These are phyloP conservation scores for Wallemia hederae DNA, from an alignment of 1,284 basidiomycete species.

Conservation along the genomic window DNA sequence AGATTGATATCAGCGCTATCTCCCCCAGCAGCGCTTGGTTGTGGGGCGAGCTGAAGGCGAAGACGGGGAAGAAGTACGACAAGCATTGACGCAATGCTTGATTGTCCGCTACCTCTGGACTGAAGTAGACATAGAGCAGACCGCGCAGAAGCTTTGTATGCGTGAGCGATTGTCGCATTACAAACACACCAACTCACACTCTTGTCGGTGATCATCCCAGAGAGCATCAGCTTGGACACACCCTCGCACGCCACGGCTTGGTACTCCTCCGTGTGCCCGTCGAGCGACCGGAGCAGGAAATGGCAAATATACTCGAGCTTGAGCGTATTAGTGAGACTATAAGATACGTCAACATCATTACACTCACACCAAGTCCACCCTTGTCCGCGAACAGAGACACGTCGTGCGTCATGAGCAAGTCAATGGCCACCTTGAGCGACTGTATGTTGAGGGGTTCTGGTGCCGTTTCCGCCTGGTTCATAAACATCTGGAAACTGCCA, in stretches of 20 bases:
- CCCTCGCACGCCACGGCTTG: slow-evolving; percentile 58
- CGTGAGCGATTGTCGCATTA: slow-evolving; percentile 20
- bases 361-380: slow-evolving; percentile 4
- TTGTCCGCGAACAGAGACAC: slow-evolving; percentile 30
- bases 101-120: slow-evolving; percentile 56
- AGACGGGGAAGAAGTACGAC: slow-evolving; percentile 85
- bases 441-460: slow-evolving; percentile 49
- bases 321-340: background rate
- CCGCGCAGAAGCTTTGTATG: slow-evolving; percentile 36
- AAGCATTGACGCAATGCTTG: slow-evolving; percentile 71
- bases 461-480: slow-evolving; percentile 50
- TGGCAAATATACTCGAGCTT: slow-evolving; percentile 40
- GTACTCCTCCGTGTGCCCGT: slow-evolving; percentile 40
- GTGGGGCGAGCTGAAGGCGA: slow-evolving; percentile 48
- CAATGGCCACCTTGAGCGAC: slow-evolving; percentile 63
- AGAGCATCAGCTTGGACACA: slow-evolving; percentile 62
- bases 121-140: slow-evolving; percentile 57
- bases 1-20: slow-evolving; percentile 34
- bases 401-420: slow-evolving; percentile 69
- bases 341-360: background rate
- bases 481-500: slow-evolving; percentile 67
- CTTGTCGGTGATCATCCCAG: slow-evolving; percentile 48
- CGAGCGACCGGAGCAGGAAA: slow-evolving; percentile 44
- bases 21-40: slow-evolving; percentile 31
- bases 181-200: slow-evolving; percentile 7